phyloP scores from a whole-genome alignment of 1,284 basidiomycete genomes.

The Ganoderma sp. region DNA sequence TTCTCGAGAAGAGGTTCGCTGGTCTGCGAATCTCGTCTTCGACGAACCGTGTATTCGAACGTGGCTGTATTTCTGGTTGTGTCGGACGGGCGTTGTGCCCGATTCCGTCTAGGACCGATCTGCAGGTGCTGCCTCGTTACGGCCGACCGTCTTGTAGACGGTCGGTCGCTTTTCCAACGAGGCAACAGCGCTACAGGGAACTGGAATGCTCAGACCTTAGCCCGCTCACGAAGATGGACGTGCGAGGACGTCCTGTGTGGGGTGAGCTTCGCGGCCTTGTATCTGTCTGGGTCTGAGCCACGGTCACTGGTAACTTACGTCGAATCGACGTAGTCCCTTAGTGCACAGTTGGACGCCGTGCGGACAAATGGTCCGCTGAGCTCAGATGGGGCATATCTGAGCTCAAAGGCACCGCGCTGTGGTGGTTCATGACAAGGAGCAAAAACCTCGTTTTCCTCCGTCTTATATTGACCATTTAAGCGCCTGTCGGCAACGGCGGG shows the following conservation, averaged over 20 bases:
- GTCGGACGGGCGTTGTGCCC: neutral
- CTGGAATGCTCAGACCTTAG: constrained; percentile 8
- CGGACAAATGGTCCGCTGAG: neutral
- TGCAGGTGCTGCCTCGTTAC: neutral
- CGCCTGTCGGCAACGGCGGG: neutral
- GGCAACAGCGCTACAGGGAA: neutral
- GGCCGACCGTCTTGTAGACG: neutral
- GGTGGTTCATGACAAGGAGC: neutral
- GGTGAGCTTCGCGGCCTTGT: constrained; percentile 6
- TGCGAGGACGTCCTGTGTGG: constrained; percentile 7
- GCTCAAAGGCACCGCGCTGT: neutral
- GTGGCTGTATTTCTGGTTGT: constrained; percentile 1
- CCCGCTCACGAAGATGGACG: constrained; percentile 14
- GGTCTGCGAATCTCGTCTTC: neutral
- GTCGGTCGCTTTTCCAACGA: neutral
- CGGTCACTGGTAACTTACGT: neutral
- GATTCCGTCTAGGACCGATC: constrained; percentile 3
- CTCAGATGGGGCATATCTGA: neutral
- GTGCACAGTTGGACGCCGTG: neutral
- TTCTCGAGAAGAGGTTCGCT: neutral
- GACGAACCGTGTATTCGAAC: neutral
- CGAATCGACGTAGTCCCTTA: neutral
- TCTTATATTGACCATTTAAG: neutral
- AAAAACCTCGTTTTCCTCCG: neutral
- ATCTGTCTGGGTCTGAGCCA: constrained; percentile 11